Evolutionary conservation across 2,329 filamentous ascomycete genomes (phyloP), one percentile per base, ranked within the genome.

Genomic region (Trichophyton benhamiae): DNA sequence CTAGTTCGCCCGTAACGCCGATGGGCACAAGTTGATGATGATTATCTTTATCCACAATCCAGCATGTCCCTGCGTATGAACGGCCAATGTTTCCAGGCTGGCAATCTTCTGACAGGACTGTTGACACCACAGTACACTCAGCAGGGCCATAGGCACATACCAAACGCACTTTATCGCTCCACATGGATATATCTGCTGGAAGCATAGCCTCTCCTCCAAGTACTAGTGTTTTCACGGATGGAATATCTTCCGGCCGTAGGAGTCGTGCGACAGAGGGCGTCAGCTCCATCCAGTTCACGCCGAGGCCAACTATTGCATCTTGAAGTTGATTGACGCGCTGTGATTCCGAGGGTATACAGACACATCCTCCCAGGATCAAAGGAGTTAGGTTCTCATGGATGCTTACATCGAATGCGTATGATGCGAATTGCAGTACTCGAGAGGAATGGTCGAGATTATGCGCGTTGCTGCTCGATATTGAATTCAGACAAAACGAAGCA

Each of bases 201-300:
- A 70, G 66, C 9, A 76, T 70, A 0, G 69, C 58, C 63, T 76
- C 75, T 0, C 75, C 74, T 1, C 72, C 75, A 5, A 77, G 63
- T 60, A 74, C 73, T 6, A 77, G 57, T 48, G 62, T 66, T n/a
- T 68, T 68, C 3, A 76, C 64, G 7, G 65, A 62, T 3, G 67
- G 69, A 57, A 69, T 74, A 3, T 72, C 67, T 2, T 63, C 60
- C 1, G 71, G 69, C 7, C 70, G 62, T 3, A 78, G 62, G 1
- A 63, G 65, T 15, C 62, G 60, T 0, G 73, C 73, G 0, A 77
- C 52, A 0, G 74, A 75, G 0, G 76, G 75, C 0, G 76, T 78
- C 69, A 84, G 76, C 67, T 82, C 80, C 1, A 75, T 77, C 76
- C 75, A 78, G 27, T 75, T 78, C 17, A 77, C 76, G 5, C 74